These are phyloP conservation scores for Wickerhamiella nectarea DNA, from an alignment of 805 yeast genomes.

Conservation along the genomic window DNA sequence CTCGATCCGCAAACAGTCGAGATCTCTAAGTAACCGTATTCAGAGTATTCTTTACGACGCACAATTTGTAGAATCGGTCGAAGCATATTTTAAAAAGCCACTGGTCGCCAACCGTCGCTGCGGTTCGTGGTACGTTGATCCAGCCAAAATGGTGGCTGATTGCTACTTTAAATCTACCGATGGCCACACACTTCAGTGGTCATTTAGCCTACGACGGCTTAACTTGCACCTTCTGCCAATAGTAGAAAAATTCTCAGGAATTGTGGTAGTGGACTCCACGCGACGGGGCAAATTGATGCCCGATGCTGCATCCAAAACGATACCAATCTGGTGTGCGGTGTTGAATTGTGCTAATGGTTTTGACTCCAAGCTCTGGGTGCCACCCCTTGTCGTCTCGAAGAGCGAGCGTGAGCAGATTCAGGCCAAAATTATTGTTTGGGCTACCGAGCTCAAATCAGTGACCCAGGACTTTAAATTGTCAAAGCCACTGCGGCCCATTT, in stretches of 20 bases:
- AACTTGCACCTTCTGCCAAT: slow-evolving; percentile 56
- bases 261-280: slow-evolving; percentile 67
- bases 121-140: slow-evolving; percentile 70
- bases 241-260: slow-evolving; percentile 30
- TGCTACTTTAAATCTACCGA: slow-evolving; percentile 83
- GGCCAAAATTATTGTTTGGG: slow-evolving; percentile 36
- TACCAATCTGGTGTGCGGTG: slow-evolving; percentile 87
- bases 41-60: slow-evolving; percentile 61
- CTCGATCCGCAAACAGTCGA: slow-evolving; percentile 35
- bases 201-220: slow-evolving; percentile 55
- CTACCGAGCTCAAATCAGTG: slow-evolving; percentile 30
- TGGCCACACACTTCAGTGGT: slow-evolving; percentile 77
- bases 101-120: slow-evolving; percentile 65
- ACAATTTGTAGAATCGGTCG: slow-evolving; percentile 34
- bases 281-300: slow-evolving; percentile 76
- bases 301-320: slow-evolving; percentile 72
- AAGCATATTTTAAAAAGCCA: slow-evolving; percentile 25
- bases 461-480: slow-evolving; percentile 29
- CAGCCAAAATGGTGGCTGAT: slow-evolving; percentile 30
- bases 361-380: slow-evolving; percentile 31
- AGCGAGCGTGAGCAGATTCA: slow-evolving; percentile 45
- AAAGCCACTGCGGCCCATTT: slow-evolving; percentile 49
- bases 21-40: slow-evolving; percentile 44
- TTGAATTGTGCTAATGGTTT: slow-evolving; percentile 42
- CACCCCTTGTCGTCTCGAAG: slow-evolving; percentile 39